Conservation (phyloP, 768 basidiomycete genomes). For the Mycena sanguinolenta region DNA sequence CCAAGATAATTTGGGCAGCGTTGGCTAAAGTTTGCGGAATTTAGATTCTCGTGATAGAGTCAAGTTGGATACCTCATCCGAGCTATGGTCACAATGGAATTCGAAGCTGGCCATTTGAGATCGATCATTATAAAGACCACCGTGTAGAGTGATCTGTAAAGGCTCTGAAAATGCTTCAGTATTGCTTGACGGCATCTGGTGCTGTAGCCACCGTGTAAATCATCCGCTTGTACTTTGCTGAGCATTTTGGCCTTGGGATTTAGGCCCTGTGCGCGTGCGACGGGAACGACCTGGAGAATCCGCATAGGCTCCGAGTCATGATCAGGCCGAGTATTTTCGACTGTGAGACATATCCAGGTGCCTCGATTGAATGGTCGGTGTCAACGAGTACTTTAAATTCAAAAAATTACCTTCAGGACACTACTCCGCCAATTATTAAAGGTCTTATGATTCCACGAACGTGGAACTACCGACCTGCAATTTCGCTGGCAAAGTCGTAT, state of each 20-base stretch:
- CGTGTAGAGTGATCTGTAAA: slow-evolving; percentile 49
- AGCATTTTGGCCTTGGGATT: slow-evolving; percentile 40
- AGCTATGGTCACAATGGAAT: slow-evolving; percentile 45
- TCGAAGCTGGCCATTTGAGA: slow-evolving; percentile 48
- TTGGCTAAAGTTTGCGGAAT: not conserved
- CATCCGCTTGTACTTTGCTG: slow-evolving; percentile 30
- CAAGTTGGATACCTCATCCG: slow-evolving; percentile 35
- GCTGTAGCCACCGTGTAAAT: slow-evolving; percentile 27
- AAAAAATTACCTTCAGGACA: slow-evolving; percentile 39
- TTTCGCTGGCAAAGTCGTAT: slow-evolving; percentile 46
- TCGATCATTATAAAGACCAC: slow-evolving; percentile 43
- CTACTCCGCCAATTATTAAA: slow-evolving; percentile 33
- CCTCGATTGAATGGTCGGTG: slow-evolving; percentile 12
- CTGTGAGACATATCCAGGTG: slow-evolving; percentile 49
- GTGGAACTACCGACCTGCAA: slow-evolving; percentile 42
- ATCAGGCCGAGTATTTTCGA: slow-evolving; percentile 46
- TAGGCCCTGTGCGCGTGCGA: slow-evolving; percentile 37
- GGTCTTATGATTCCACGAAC: not conserved
- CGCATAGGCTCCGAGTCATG: slow-evolving; percentile 50
- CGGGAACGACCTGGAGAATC: slow-evolving; percentile 51
- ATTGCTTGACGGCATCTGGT: too few relatives aligned
- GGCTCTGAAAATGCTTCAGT: slow-evolving; percentile 33
- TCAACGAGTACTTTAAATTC: not conserved
- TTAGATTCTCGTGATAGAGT: not conserved
- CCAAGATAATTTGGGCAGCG: slow-evolving; percentile 19